phyloP scores from a whole-genome alignment of 805 yeast species.

The Scheffersomyces coipomensis region DNA sequence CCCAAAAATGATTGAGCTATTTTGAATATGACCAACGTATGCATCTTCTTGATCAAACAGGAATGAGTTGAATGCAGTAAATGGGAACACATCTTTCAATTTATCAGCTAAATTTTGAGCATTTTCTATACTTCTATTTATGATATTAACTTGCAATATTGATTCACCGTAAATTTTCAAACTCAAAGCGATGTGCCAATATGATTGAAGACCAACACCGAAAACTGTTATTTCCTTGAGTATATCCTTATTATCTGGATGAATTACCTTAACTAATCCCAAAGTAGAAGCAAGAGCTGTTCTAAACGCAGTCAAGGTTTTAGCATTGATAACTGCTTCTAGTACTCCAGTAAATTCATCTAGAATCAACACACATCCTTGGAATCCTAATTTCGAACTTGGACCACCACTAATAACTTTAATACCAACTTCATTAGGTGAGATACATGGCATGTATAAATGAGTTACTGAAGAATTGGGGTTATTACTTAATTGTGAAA shows the following conservation, averaged over 20 bases:
- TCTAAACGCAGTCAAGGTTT: slow-evolving; percentile 61
- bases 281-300: slow-evolving; percentile 60
- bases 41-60: slow-evolving; percentile 11
- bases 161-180: slow-evolving; percentile 35
- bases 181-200: slow-evolving; percentile 57
- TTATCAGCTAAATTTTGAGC: slow-evolving; percentile 28
- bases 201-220: slow-evolving; percentile 65
- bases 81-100: slow-evolving; percentile 25
- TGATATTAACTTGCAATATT: slow-evolving; percentile 41
- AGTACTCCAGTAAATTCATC: slow-evolving; percentile 51
- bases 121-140: slow-evolving; percentile 43
- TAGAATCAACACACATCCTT: slow-evolving; percentile 53
- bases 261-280: slow-evolving; percentile 36
- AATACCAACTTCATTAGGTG: slow-evolving; percentile 51
- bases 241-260: slow-evolving; percentile 19
- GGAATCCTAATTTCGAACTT: slow-evolving; percentile 46
- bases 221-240: slow-evolving; percentile 38
- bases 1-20: slow-evolving; percentile 52
- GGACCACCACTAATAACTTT: slow-evolving; percentile 59
- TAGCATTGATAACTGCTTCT: slow-evolving; percentile 55
- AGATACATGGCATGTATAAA: slow-evolving; percentile 66
- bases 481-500: slow-evolving; percentile 40
- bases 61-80: slow-evolving; percentile 18
- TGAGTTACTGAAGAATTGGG: slow-evolving; percentile 42
- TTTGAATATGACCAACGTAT: slow-evolving; percentile 21